phyloP scores from a whole-genome alignment of 805 yeast species.

The Wickerhamomyces tratensis region DNA sequence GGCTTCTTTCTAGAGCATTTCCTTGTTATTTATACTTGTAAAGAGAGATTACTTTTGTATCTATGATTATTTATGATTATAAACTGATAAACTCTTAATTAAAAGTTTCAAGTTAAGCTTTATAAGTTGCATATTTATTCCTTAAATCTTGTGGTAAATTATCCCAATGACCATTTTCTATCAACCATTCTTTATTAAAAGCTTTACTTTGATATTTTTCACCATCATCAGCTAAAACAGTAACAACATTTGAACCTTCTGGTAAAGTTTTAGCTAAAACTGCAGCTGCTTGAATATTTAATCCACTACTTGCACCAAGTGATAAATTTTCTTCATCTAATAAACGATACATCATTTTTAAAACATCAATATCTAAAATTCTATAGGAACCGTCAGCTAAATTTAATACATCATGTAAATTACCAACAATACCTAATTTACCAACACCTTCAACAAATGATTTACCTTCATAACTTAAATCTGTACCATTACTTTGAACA shows the following conservation, averaged over 20 bases:
- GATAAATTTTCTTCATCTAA: conserved; percentile 10
- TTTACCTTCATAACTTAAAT: conserved; percentile 13
- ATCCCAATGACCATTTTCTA: conserved; percentile 12
- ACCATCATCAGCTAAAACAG: conserved; percentile 14
- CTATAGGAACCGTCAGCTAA: conserved; percentile 10
- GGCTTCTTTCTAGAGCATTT: no score
- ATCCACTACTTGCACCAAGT: conserved; percentile 15
- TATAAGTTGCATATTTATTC: conserved; percentile 6
- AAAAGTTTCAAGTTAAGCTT: no score
- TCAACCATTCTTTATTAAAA: conserved; percentile 11
- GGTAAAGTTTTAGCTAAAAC: conserved; percentile 13
- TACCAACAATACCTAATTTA: conserved; percentile 13
- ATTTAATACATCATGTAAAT: conserved; percentile 10
- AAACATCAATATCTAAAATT: conserved; percentile 9
- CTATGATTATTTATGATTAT: no score
- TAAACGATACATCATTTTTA: conserved; percentile 9
- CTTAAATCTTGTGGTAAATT: conserved; percentile 9
- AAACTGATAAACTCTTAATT: no score
- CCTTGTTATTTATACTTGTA: no score
- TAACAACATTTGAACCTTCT: conserved; percentile 16
- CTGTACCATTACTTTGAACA: conserved; percentile 9
- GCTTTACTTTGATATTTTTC: conserved; percentile 15
- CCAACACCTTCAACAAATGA: conserved; percentile 19
- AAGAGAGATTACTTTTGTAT: no score
- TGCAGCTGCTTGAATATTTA: conserved; percentile 14